Percentiles rank a stretch among this genome's conserved stretches.
Conservation (phyloP, 495 filamentous ascomycete species). For the Pyrenula massariospora region DNA sequence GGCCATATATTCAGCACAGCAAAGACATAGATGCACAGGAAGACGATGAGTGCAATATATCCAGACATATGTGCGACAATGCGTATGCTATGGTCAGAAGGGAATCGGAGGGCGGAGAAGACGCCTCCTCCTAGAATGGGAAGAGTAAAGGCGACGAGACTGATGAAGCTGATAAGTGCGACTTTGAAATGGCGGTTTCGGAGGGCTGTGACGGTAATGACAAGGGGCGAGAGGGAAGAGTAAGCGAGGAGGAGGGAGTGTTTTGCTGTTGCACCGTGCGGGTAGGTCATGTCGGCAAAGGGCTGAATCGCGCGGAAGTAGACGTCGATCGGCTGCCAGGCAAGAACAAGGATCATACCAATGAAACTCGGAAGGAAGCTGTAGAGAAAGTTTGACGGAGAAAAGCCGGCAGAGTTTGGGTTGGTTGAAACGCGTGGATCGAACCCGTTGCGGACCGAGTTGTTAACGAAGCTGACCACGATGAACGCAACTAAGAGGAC, state of each 20-base stretch:
- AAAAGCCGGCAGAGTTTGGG: slow-evolving; percentile 56
- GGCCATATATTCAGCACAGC: slow-evolving; percentile 50
- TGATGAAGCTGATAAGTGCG: slow-evolving; percentile 54
- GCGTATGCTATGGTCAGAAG: slow-evolving; percentile 36
- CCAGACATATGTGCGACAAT: slow-evolving; percentile 59
- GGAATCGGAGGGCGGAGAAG: slow-evolving; percentile 67
- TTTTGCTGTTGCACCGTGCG: slow-evolving; percentile 52
- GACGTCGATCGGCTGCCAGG: slow-evolving; percentile 66
- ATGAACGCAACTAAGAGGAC: slow-evolving; percentile 62
- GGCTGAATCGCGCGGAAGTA: slow-evolving; percentile 65
- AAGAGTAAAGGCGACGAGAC: slow-evolving; percentile 50
- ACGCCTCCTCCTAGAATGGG: slow-evolving; percentile 69
- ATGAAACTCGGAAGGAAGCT: slow-evolving; percentile 70
- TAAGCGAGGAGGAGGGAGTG: slow-evolving; percentile 67
- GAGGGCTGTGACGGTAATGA: slow-evolving; percentile 48
- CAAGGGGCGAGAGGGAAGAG: slow-evolving; percentile 47
- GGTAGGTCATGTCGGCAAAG: slow-evolving; percentile 50
- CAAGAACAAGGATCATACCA: slow-evolving; percentile 64
- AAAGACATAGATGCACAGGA: slow-evolving; percentile 56
- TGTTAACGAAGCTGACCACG: slow-evolving; percentile 64
- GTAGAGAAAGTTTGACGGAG: slow-evolving; percentile 78
- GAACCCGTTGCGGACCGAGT: slow-evolving; percentile 56
- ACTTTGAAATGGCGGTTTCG: slow-evolving; percentile 59
- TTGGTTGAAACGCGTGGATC: slow-evolving; percentile 49
- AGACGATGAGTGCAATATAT: slow-evolving; percentile 52